Evolutionary conservation across 441 rosid species (phyloP), one percentile per base, ranked within the genome.

Genomic region (Cnidoscolus chayamansa): DNA sequence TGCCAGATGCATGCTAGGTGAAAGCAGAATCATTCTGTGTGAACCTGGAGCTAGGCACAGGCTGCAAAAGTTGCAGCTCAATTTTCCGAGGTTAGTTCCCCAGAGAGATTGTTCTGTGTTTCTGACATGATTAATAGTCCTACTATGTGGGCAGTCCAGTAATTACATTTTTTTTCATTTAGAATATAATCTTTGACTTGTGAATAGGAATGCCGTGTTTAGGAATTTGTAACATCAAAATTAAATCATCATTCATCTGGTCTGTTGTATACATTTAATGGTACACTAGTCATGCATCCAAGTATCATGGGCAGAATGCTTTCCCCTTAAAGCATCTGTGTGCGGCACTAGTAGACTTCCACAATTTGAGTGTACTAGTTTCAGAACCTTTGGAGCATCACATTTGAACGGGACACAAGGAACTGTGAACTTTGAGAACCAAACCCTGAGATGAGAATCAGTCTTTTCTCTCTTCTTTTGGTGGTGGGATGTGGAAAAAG

Each of bases 11-110:
- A 87, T 86, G 81, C 90, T 95, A 32, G 99, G 99, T 69, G 99
- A 92, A 81, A 89, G 96, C 84, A 85, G 96, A 74, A 86, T 95
- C 77, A 83, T 95, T 78, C 57, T 89, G 10, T 89, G 99, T 74
- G 98, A 95, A 79, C 72, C 97, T 15, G 98, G 97, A 66, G 81
- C 89, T 64, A 88, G 81, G 74, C 98, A 95, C 73, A 87, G 90
- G 76, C 69, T 88, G 85, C 99, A 95, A 80, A 95, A 95, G 78
- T 79, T 95, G 87, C 99, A 88, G 87, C 94, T 95, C 72, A 95
- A 95, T 78, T 95, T 89, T 80, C 95, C 99, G 64, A 91, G 97
- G 97, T 89, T 70, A 76, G 84, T 72, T 68, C 47, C 58, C 35
- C 17, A n/a, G 11, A 25, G 11, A 25, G 10, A 58, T 0, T 50